Conservation (phyloP, 1,284 basidiomycete genomes). For the Flammula alnicola region DNA sequence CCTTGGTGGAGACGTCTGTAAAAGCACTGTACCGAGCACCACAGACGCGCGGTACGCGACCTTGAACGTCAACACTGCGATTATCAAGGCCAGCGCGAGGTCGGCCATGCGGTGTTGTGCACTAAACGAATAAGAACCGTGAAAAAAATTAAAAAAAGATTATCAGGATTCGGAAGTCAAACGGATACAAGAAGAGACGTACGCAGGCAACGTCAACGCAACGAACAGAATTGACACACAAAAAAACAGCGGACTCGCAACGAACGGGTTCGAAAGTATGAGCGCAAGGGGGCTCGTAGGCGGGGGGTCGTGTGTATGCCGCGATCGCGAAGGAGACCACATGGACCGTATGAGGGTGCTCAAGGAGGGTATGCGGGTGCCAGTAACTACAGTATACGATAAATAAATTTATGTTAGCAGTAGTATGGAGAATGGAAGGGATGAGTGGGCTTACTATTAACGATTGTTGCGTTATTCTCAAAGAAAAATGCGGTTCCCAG, state of each 20-base stretch:
- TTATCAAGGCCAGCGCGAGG: constrained; percentile 72
- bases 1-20: constrained; percentile 84
- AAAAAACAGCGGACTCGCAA: constrained; percentile 46
- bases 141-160: not conserved
- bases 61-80: constrained; percentile 78
- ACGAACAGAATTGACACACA: constrained; percentile 47
- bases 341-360: constrained; percentile 48
- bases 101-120: constrained; percentile 71
- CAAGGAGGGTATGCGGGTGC: constrained; percentile 58
- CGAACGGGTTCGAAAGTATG: constrained; percentile 58
- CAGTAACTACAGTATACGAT: constrained; percentile 47
- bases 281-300: constrained; percentile 42
- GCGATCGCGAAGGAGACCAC: constrained; percentile 41
- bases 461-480: constrained; percentile 71
- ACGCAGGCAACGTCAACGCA: constrained; percentile 54
- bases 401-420: not conserved
- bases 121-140: constrained; percentile 43
- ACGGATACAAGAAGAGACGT: constrained; percentile 31
- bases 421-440: constrained; percentile 2
- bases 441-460: constrained; percentile 57
- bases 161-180: not conserved
- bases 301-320: constrained; percentile 35
- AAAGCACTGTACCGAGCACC: constrained; percentile 79
- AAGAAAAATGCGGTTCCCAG: constrained; percentile 58
- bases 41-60: constrained; percentile 82